phyloP scores from a whole-genome alignment of 2,329 filamentous ascomycete genomes.

The Fusarium sp. region DNA sequence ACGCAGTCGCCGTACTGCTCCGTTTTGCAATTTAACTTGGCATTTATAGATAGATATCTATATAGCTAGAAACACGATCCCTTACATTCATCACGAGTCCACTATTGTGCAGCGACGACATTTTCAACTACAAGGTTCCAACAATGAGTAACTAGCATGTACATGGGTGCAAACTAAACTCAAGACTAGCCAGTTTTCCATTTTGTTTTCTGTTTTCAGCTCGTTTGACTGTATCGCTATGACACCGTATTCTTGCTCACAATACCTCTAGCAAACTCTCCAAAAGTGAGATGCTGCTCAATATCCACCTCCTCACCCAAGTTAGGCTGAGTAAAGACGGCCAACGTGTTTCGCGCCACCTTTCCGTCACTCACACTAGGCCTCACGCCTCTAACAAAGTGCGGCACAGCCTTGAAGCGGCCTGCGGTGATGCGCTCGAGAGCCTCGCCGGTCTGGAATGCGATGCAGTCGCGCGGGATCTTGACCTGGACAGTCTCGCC shows the following conservation, averaged over 20 bases:
- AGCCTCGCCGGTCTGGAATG: constrained; percentile 94
- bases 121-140: background rate
- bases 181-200: background rate
- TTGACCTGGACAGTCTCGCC: constrained; percentile 87
- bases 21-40: background rate
- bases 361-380: constrained; percentile 59
- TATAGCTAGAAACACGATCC: background rate
- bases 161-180: background rate
- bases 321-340: constrained; percentile 97
- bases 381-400: constrained; percentile 85
- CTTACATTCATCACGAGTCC: background rate
- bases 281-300: constrained; percentile 72
- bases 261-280: constrained; percentile 72
- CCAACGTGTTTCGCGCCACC: constrained; percentile 85
- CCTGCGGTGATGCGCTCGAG: constrained; percentile 91
- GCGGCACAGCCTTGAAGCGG: constrained; percentile 90
- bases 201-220: background rate
- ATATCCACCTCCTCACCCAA: constrained; percentile 79
- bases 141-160: background rate
- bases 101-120: background rate
- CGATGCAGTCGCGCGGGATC: constrained; percentile 89
- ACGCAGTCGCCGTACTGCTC: background rate
- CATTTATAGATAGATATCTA: background rate
- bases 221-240: constrained; percentile 16
- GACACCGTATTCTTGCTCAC: constrained; percentile 66